phyloP scores from a whole-genome alignment of 495 filamentous ascomycete species.

The Chlorociboria aeruginascens region DNA sequence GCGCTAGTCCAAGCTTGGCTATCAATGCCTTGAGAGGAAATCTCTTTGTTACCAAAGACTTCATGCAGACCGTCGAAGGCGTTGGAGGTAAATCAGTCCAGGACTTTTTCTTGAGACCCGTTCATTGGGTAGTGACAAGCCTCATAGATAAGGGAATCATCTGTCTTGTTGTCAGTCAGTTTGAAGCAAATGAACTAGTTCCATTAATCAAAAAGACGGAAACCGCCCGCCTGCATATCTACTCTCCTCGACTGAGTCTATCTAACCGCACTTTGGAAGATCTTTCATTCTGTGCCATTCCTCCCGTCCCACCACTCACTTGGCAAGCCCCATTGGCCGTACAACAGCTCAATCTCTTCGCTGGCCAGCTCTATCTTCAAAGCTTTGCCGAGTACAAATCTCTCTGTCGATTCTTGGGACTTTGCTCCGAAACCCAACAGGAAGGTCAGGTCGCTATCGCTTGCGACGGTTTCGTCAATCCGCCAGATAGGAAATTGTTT shows the following conservation, averaged over 20 bases:
- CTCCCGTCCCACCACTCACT: conserved; percentile 3
- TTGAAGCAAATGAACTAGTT: conserved; percentile 45
- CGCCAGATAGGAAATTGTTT: conserved; percentile 21
- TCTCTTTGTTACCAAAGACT: conserved; percentile 45
- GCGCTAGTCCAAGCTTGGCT: conserved; percentile 22
- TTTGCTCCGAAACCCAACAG: conserved; percentile 21
- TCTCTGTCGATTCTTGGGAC: conserved; percentile 42
- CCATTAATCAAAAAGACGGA: conserved; percentile 22
- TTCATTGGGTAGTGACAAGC: conserved; percentile 46
- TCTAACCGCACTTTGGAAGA: conserved; percentile 34
- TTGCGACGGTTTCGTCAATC: conserved; percentile 32
- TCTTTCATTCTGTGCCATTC: conserved; percentile 30
- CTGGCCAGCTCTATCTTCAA: conserved; percentile 52
- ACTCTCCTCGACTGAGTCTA: conserved; percentile 40
- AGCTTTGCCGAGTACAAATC: conserved; percentile 39
- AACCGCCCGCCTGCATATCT: conserved; percentile 39
- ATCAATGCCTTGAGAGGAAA: conserved; percentile 25
- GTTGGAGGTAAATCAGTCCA: conserved; percentile 5
- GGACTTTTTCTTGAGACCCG: conserved; percentile 43
- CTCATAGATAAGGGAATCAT: neutral
- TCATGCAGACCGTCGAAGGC: conserved; percentile 33
- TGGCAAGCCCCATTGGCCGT: conserved; percentile 18
- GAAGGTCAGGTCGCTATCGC: conserved; percentile 20
- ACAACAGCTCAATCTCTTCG: conserved; percentile 50
- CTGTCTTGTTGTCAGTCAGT: conserved; percentile 33